Base-by-base conservation (phyloP, 192 early-diverging fungal species). In the Backusella macrospora region DNA sequence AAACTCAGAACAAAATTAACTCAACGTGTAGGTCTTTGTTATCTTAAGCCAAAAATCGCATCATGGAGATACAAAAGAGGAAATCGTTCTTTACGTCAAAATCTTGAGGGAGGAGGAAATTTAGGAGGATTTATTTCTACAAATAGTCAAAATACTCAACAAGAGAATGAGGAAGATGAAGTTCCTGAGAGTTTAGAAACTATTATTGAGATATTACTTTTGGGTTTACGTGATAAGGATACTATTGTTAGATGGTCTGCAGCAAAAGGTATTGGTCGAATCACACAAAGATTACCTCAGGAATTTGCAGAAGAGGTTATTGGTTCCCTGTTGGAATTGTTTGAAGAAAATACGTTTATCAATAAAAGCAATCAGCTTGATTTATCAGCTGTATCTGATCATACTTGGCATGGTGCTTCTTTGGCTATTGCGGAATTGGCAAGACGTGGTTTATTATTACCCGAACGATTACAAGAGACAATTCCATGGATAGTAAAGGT, bases 211-310 rank as follows among this genome's bases (percentile, higher is more conserved):
- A 87, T 92, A 62, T 79, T 99, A n/a, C 83, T 99, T 59, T 90
- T 88, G 47, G 92, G 89, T 15, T 80, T 99, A 37, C 87, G 91
- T 13, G 94, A 98, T 74, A 94, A 89, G 84, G 91, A 96, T 72
- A 99, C 98, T 0, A 93, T 99, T 72, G 97, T 99, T 4, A 90
- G 98, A 66, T 98, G 96, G 96, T 97, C 96, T 10, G 91, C 96
- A 6, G 96, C 98, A 8, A 99, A 99, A 84, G 98, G 97, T 13
- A 83, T 99, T 64, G 98, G 95, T 6, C 86, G 98, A 62, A 89
- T 99, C 68, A 81, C 91, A 4, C 90, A 90, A 48, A 85, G 98
- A 29, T 76, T 99, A 62, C 91, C 94, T 1, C 82, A 84, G 42
- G 91, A 90, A 23, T 81, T 98, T 59, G 95, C 91, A 0, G 89